Evolutionary conservation across 495 filamentous ascomycete genomes (phyloP).

Genomic region (Penicillium taxi): DNA sequence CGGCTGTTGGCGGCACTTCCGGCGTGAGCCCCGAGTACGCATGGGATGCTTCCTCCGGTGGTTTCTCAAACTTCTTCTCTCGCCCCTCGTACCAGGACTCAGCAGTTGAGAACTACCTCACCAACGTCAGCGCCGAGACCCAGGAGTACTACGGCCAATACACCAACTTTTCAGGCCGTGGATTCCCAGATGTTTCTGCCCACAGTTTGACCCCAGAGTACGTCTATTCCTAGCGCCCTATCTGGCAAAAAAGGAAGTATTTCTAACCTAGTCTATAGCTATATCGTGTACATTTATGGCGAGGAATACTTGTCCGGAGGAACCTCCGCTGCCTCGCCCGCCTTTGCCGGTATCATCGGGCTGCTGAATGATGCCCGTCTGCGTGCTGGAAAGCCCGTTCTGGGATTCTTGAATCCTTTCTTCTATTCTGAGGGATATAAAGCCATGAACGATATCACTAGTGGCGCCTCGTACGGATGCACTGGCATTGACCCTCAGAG

Average conservation of each 20-base stretch:
- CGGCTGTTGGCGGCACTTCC: conserved; percentile 55
- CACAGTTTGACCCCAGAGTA: conserved; percentile 40
- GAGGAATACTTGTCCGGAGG: conserved; percentile 30
- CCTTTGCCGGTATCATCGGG: conserved; percentile 40
- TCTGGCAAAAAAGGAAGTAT: background rate
- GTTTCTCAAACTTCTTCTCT: conserved; percentile 58
- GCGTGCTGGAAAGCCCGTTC: conserved; percentile 32
- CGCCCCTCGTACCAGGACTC: conserved; percentile 52
- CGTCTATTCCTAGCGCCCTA: background rate
- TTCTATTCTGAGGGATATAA: conserved; percentile 28
- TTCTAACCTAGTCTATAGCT: conserved; percentile 8
- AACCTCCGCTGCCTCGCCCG: conserved; percentile 45
- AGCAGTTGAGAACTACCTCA: conserved; percentile 47
- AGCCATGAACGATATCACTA: conserved; percentile 27
- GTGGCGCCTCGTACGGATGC: conserved; percentile 23
- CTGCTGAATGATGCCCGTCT: conserved; percentile 47
- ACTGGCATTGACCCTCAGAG: conserved; percentile 23
- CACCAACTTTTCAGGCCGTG: conserved; percentile 54
- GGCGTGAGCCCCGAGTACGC: conserved; percentile 46
- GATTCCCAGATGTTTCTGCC: conserved; percentile 61
- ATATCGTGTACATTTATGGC: conserved; percentile 25
- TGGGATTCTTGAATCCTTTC: conserved; percentile 51
- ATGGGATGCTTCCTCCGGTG: conserved; percentile 46
- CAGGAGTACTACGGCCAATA: conserved; percentile 32
- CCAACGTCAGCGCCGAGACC: conserved; percentile 27